Percentiles rank a stretch among this genome's conserved stretches.
Conservation (phyloP, 83 land plant genomes). For the Isoetes engelmannii region DNA sequence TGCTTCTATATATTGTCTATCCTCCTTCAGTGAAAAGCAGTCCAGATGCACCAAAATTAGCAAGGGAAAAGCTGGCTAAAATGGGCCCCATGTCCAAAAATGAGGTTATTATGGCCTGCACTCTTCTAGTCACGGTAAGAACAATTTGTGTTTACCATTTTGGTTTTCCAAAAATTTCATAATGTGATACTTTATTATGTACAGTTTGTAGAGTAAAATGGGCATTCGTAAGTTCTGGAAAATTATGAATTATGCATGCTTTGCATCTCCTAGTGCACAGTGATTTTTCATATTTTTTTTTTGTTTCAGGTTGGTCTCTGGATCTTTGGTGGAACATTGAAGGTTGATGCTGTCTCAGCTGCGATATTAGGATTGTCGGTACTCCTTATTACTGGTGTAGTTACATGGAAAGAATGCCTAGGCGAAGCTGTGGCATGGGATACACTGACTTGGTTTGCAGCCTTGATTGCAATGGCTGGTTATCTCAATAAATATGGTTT, state of each 20-base stretch:
- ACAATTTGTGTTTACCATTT: not conserved
- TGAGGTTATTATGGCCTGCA: conserved; percentile 79
- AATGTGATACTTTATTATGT: not conserved
- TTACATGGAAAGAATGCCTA: conserved; percentile 98
- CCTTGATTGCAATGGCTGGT: conserved; percentile 97
- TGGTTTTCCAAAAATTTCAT: not conserved
- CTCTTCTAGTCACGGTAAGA: conserved; percentile 79
- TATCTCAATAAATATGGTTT: conserved; percentile 96
- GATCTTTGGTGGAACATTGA: conserved; percentile 72
- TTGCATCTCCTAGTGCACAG: not conserved
- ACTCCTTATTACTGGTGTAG: conserved; percentile 81
- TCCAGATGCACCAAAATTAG: conserved; percentile 92
- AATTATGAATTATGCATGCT: not conserved
- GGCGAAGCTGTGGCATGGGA: conserved; percentile 96
- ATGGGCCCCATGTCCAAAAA: conserved; percentile 96
- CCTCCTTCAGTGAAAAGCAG: conserved; percentile 85
- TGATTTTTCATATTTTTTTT: not conserved
- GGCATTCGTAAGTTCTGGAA: not conserved
- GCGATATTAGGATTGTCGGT: conserved; percentile 91
- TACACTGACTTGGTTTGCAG: conserved; percentile 99
- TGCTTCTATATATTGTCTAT: conserved; percentile 66
- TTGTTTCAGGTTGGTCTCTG: conserved; percentile 80
- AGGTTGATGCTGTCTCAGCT: conserved; percentile 85
- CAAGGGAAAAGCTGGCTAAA: conserved; percentile 68
- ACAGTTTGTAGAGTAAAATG: not conserved